Evolutionary conservation across 192 early-diverging fungal genomes (phyloP), one percentile per base, ranked within the genome.

Genomic region (Entophlyctis helioformis): DNA sequence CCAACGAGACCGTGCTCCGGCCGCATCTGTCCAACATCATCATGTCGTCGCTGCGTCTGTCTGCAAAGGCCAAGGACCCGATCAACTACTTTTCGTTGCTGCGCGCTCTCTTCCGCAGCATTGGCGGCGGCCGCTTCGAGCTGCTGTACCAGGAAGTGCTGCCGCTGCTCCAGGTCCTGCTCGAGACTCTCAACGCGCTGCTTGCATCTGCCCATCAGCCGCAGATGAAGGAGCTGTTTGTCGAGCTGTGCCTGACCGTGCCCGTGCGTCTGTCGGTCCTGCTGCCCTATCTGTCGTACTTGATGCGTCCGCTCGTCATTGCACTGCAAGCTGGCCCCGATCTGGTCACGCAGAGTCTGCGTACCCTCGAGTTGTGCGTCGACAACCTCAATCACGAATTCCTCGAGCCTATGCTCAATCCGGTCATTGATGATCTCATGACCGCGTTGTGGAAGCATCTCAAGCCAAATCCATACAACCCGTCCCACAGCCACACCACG

Each of bases 351-450:
- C 92, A 96, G 60, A 90, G 91, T 3, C 62, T 99, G 36, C 74
- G 94, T 26, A 98, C 91, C 3, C 72, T 99, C 21, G 96, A 99
- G 69, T 71, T 97, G 13, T 97, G 92, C 60, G 89, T 98, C 28
- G 96, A 99, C 56, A 98, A 98, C 54, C 64, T 99, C 29, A 96
- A 87, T 0, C 90, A 88, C 29, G 92, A 95, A 40, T 98, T 96
- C 50, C 51, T 99, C 27, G 94, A 99, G 47, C 94, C 91, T 1
- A 94, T 98, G 44, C 78, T 99, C 68, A 72, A 76, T 13, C 94
- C 94, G 1, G 86, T 96, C 12, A 85, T 91, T 46, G 81, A 84
- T 27, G 94, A 96, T 20, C 66, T 99, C 1, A 96, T 99, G 96
- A 67, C 74, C 24, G 86, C 87, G 1, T 65, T 99, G 15, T 94